Evolutionary conservation across 768 basidiomycete genomes (phyloP).

Genomic region (Tylopilus vinaceipallidus): DNA sequence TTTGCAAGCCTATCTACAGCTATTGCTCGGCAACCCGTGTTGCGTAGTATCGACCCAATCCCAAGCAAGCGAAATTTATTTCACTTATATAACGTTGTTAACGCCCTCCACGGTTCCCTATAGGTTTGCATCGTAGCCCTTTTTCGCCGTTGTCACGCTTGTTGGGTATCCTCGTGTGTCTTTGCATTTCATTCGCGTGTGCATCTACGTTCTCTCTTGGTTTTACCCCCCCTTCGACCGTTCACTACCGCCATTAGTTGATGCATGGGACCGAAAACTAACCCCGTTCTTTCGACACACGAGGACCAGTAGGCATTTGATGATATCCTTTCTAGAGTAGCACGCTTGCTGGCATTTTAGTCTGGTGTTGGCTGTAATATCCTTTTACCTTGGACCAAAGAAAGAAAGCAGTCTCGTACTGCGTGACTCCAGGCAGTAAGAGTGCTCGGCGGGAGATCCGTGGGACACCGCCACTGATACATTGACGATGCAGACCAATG

Average conservation of each 20-base stretch:
- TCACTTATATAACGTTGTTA: slow-evolving; percentile 35
- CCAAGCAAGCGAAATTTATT: slow-evolving; percentile 34
- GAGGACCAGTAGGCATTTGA: slow-evolving; percentile 18
- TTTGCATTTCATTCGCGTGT: slow-evolving; percentile 5
- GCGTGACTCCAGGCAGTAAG: too few relatives aligned
- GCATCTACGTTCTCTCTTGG: slow-evolving; percentile 27
- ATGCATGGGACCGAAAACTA: slow-evolving; percentile 17
- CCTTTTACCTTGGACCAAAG: slow-evolving; percentile 14
- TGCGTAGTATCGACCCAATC: slow-evolving; percentile 22
- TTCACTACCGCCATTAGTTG: slow-evolving; percentile 8
- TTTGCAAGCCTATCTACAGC: slow-evolving; percentile 32
- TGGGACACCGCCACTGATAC: slow-evolving; percentile 25
- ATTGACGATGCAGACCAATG: slow-evolving; percentile 17
- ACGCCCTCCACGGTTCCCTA: slow-evolving; percentile 25
- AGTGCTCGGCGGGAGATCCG: too few relatives aligned
- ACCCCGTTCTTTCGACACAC: slow-evolving; percentile 15
- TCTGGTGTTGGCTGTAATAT: slow-evolving; percentile 33
- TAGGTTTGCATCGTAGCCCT: slow-evolving; percentile 24
- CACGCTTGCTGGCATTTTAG: slow-evolving; percentile 26
- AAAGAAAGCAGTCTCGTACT: slow-evolving; percentile 4
- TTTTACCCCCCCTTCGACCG: slow-evolving; percentile 13
- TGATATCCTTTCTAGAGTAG: slow-evolving; percentile 25
- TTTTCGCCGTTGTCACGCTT: slow-evolving; percentile 17
- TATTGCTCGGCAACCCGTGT: slow-evolving; percentile 31
- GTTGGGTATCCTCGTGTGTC: slow-evolving; percentile 21